Base-by-base conservation (phyloP, 257 asterid genomes). In the Jaltomata sinuosa region DNA sequence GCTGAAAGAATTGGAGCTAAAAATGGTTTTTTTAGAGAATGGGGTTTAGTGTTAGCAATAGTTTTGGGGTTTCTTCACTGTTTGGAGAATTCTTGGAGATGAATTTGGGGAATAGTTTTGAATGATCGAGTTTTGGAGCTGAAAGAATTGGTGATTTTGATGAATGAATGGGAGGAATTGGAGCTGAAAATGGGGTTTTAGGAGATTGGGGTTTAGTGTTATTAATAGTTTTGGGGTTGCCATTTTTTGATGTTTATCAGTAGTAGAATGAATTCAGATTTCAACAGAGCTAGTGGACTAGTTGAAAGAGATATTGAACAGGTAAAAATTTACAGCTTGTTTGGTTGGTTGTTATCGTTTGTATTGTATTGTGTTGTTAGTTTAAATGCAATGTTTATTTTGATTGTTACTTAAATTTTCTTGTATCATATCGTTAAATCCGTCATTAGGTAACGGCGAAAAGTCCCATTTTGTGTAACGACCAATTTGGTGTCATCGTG, bases 271-370 rank as follows among this genome's bases (percentile, higher is more conserved):
- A 91, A 85, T 87, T 86, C 97, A 74, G 98, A 94, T 86, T 92
- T 79, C 71, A 84, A 87, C 84, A 87, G 95, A 88, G 85, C 88
- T 89, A 95, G 91, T 84, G 97, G 94, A 72, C 79, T 92, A 18
- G 93, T 87, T 29, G 97, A 92, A 88, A 91, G 96, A 85, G 97
- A 94, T 88, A 90, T 88, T 61, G 97, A 94, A 84, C 96, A 94
- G 97, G 97, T 92, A 81, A 19, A 22, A 5, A n/a, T 8, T 76
- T 78, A 79, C 65, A n/a, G n/a, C n/a, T n/a, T n/a, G n/a, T n/a
- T n/a, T n/a, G n/a, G n/a, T n/a, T n/a, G n/a, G n/a, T n/a, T n/a
- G n/a, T n/a, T n/a, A n/a, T n/a, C n/a, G n/a, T n/a, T n/a, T n/a
- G n/a, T n/a, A n/a, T n/a, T n/a, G n/a, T n/a, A n/a, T n/a, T n/a